These are phyloP conservation scores for Plasmodium berghei DNA, from an alignment of 169 alveolate genomes.

Conservation along the genomic window DNA sequence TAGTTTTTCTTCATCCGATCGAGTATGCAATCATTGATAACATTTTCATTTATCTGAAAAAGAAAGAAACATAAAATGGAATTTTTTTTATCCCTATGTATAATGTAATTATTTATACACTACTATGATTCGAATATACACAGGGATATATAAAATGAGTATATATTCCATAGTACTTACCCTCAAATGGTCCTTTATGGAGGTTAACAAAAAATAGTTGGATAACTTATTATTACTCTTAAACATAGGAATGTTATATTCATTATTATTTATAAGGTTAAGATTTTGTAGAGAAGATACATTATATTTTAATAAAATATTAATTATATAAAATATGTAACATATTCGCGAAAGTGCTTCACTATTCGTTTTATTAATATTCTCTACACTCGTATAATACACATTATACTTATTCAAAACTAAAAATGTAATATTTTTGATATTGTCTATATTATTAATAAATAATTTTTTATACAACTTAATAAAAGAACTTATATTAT, in stretches of 20 bases:
- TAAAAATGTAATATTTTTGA: constrained; percentile 20
- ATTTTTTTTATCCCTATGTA: neutral
- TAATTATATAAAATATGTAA: constrained; percentile 43
- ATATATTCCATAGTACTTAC: constrained; percentile 6
- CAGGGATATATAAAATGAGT: neutral
- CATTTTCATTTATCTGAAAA: constrained; percentile 39
- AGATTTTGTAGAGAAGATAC: constrained; percentile 1
- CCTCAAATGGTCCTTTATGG: constrained; percentile 16
- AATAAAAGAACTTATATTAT: constrained; percentile 17
- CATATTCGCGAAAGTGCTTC: constrained; percentile 25
- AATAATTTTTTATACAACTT: constrained; percentile 53
- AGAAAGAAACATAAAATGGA: neutral
- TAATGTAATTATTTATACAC: too few relatives aligned
- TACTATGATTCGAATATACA: neutral
- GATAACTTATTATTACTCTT: constrained; percentile 2
- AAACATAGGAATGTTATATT: constrained; percentile 30
- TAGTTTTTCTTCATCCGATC: constrained; percentile 43
- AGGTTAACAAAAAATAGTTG: constrained; percentile 1
- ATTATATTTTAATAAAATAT: constrained; percentile 25
- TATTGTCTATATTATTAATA: constrained; percentile 49
- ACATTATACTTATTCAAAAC: constrained; percentile 41
- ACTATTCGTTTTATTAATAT: neutral
- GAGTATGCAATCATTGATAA: constrained; percentile 21
- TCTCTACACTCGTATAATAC: constrained; percentile 6
- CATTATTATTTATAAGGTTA: constrained; percentile 18